A percentile compares a stretch with the other conserved stretches of the same genome.
phyloP scores from a whole-genome alignment of 2,329 filamentous ascomycete species.

The Botrytis cinerea region DNA sequence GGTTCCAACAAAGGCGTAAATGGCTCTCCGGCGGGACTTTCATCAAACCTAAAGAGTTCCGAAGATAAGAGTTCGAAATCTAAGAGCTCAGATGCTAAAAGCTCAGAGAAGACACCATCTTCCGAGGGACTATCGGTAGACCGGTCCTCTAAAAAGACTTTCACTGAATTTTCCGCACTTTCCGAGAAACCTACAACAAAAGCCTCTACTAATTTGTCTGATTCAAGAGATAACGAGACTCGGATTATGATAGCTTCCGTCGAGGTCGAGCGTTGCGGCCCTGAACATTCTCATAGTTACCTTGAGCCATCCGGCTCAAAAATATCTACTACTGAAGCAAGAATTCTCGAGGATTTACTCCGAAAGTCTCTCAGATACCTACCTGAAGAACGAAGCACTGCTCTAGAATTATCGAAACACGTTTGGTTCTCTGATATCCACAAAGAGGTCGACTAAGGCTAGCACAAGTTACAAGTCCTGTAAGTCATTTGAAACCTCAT shows the following conservation, averaged over 20 bases:
- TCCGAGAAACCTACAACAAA: background rate
- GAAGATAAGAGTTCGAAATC: background rate
- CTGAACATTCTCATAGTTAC: slow-evolving; percentile 17
- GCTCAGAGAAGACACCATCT: slow-evolving; percentile 28
- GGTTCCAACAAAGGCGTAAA: background rate
- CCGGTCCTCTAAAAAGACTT: background rate
- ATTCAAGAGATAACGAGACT: background rate
- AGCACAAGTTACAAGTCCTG: background rate
- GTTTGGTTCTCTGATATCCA: slow-evolving; percentile 26
- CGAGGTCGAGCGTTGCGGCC: background rate
- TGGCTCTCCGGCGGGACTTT: slow-evolving; percentile 11
- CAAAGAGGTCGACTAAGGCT: background rate
- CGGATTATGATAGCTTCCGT: background rate
- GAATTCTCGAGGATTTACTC: slow-evolving; percentile 25
- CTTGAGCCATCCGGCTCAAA: slow-evolving; percentile 27
- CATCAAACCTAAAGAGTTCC: background rate
- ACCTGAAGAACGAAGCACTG: slow-evolving; percentile 26
- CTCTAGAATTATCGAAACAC: slow-evolving; percentile 26
- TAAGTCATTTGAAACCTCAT: background rate
- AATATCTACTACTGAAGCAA: slow-evolving; percentile 28
- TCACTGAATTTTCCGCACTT: background rate
- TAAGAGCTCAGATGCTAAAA: background rate
- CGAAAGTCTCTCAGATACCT: slow-evolving; percentile 27
- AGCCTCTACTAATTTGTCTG: background rate
- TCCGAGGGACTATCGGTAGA: slow-evolving; percentile 30